Evolutionary conservation across 192 early-diverging fungal species (phyloP), one percentile per base, ranked within the genome.

Genomic region (Podila clonocystis): DNA sequence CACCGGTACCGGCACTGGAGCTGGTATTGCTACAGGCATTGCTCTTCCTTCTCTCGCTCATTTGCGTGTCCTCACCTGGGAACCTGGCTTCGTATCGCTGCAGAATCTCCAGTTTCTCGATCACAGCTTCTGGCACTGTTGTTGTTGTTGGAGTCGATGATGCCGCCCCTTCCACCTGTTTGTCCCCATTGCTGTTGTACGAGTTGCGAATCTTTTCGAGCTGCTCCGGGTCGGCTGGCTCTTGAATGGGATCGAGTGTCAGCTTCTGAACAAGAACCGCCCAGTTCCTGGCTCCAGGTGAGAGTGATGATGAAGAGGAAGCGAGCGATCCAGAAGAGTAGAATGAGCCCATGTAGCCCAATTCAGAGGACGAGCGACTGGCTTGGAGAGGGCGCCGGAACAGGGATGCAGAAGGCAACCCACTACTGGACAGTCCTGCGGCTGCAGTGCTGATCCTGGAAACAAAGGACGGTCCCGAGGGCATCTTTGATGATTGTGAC

Each of bases 1-100:
- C 19, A 31, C 31, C 45, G 6, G 41, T 31, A 26, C 20, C 2
- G 3, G 20, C 5, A 33, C 30, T 33, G 24, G 2, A 28, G 12
- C 8, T 33, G 20, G 28, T 45, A 60, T n/a, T 13, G 62, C 12
- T 30, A 41, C 71, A 65, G 67, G 20, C 26, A 38, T 22, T 61
- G 49, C 17, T 19, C 28, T 17, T 64, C 33, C 65, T 58, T 45
- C n/a, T 26, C 34, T 30, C n/a, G 45, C 34, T n/a, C 58, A 34
- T 68, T 11, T 62, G 59, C 58, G 61, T 63, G 63, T 70, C 68
- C 82, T 69, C 72, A 84, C 82, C 82, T 78, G 75, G 75, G 70
- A 84, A 76, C 62, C 72, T 68, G 58, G 72, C 59, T 52, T 84
- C 75, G 57, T 78, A 84, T 50, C 76, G 75, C 62, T 74, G 75